These are phyloP conservation scores for Neotropicomus parvogracilis DNA, from an alignment of 1,284 basidiomycete species.

Conservation along the genomic window DNA sequence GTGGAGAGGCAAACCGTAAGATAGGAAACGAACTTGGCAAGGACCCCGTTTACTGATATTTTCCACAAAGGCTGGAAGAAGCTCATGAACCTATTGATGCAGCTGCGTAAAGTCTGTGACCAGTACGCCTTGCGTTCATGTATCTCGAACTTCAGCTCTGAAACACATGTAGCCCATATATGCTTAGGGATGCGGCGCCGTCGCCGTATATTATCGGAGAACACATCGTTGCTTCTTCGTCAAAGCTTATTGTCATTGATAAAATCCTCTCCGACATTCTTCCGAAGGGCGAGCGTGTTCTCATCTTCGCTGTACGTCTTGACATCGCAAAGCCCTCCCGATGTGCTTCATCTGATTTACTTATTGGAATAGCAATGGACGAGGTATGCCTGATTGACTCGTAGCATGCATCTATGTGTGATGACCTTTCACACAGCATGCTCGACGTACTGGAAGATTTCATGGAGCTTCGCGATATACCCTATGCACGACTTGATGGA, in stretches of 20 bases:
- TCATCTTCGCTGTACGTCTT: slow-evolving; percentile 75
- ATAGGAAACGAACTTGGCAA: slow-evolving; percentile 2
- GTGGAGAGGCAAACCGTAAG: slow-evolving; percentile 34
- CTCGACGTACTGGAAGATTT: slow-evolving; percentile 84
- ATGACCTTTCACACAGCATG: slow-evolving; percentile 52
- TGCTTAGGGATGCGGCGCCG: slow-evolving; percentile 49
- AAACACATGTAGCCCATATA: slow-evolving; percentile 44
- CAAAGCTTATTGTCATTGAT: slow-evolving; percentile 78
- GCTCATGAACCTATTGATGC: slow-evolving; percentile 58
- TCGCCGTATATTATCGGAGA: slow-evolving; percentile 51
- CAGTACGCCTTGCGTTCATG: slow-evolving; percentile 38
- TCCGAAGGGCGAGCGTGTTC: slow-evolving; percentile 74
- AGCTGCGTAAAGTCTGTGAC: slow-evolving; percentile 55
- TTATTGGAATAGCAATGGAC: slow-evolving; percentile 48
- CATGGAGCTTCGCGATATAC: slow-evolving; percentile 67
- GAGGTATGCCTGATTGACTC: slow-evolving; percentile 30
- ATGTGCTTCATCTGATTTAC: slow-evolving; percentile 3
- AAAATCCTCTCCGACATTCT: slow-evolving; percentile 73
- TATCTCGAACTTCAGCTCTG: neutral
- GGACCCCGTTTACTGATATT: neutral
- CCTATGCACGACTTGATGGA: slow-evolving; percentile 78
- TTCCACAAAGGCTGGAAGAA: slow-evolving; percentile 46
- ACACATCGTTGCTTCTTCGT: slow-evolving; percentile 53
- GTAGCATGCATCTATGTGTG: neutral
- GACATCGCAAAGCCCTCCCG: neutral